These are phyloP conservation scores for Gynandropsis gynandra DNA, from an alignment of 345 rosid species.

Conservation along the genomic window DNA sequence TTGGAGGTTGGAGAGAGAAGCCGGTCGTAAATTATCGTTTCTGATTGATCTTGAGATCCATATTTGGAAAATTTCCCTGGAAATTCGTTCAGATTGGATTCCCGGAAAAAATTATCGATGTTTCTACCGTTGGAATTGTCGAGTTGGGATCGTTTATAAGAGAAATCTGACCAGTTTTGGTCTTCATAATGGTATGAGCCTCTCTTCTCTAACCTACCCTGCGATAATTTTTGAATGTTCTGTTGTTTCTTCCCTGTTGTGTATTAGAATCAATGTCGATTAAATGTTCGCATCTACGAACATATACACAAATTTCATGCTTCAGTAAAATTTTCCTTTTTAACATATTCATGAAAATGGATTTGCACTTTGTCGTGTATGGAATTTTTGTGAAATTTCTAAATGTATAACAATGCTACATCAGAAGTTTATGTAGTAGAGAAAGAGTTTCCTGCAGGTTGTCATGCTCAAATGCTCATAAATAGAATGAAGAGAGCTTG, in stretches of 20 bases:
- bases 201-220: constrained; percentile 16
- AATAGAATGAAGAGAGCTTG: not conserved
- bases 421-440: too few species aligned
- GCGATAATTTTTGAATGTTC: not conserved
- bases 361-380: not conserved
- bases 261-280: not conserved
- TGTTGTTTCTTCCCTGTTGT: not conserved
- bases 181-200: constrained; percentile 22
- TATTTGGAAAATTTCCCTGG: constrained; percentile 3
- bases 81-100: constrained; percentile 5
- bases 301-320: not conserved
- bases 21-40: not conserved
- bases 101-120: constrained; percentile 2
- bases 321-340: too few species aligned
- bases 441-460: too few species aligned
- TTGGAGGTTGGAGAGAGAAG: constrained; percentile 6
- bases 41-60: not conserved
- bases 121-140: constrained; percentile 5
- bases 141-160: not conserved
- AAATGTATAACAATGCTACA: not conserved
- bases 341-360: too few species aligned
- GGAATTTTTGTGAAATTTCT: not conserved
- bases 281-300: not conserved
- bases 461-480: not conserved
- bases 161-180: constrained; percentile 5